Percentiles rank a stretch among this genome's conserved stretches.
phyloP scores from a whole-genome alignment of 257 asterid species.

The Jacaranda mimosifolia region DNA sequence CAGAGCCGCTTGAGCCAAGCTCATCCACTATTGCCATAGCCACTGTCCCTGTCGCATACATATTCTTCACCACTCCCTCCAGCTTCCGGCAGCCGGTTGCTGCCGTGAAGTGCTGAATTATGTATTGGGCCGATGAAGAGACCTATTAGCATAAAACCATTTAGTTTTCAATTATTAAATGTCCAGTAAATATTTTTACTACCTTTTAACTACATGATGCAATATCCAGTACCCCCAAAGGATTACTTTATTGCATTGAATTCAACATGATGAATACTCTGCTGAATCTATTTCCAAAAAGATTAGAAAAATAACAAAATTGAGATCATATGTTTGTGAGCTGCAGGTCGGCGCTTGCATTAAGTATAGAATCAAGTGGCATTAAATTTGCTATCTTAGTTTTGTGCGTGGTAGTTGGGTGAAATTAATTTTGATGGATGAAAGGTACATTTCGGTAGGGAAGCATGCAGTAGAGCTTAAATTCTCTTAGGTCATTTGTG shows the following conservation, averaged over 20 bases:
- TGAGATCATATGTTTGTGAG: neutral
- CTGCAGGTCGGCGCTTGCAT: neutral
- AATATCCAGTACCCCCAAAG: too few species aligned
- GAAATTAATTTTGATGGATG: conserved; percentile 29
- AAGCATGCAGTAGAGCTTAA: neutral
- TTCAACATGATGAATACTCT: too few species aligned
- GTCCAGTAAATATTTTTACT: conserved; percentile 5
- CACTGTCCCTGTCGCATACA: conserved; percentile 78
- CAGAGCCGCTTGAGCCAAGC: conserved; percentile 35
- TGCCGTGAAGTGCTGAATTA: conserved; percentile 80
- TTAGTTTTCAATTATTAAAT: neutral
- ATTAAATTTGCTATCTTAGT: conserved; percentile 10
- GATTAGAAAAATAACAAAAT: neutral
- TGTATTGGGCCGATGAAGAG: conserved; percentile 84
- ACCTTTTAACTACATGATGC: neutral
- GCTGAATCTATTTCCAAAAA: too few species aligned
- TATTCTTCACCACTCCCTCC: conserved; percentile 63
- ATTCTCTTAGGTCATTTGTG: neutral
- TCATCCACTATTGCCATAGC: conserved; percentile 74
- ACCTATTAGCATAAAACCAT: conserved; percentile 42
- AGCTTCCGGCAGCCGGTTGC: conserved; percentile 83
- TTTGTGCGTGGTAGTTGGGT: conserved; percentile 36
- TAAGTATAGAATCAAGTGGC: neutral
- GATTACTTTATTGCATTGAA: too few species aligned
- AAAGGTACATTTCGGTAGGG: neutral